Percentiles rank a stretch among this genome's conserved stretches.
Conservation (phyloP, 2,329 filamentous ascomycete genomes). For the Sporothrix brunneoviolacea region DNA sequence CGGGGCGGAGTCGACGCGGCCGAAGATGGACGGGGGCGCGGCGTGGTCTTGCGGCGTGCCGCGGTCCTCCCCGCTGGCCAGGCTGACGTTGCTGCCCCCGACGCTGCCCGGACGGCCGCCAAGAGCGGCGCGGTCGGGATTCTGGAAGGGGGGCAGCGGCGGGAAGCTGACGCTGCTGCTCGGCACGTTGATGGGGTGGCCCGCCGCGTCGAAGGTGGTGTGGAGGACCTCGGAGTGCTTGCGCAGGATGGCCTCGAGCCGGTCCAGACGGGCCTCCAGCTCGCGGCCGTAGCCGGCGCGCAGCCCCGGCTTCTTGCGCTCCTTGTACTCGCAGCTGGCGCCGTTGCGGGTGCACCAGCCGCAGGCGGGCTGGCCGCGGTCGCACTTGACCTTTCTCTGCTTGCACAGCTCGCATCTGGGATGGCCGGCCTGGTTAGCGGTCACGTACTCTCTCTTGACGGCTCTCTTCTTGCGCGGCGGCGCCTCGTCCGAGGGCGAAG, state of each 20-base stretch:
- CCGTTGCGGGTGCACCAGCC: constrained; percentile 62
- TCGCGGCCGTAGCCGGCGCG: constrained; percentile 65
- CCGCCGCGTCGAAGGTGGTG: constrained; percentile 38
- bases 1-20: constrained; percentile 40
- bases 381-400: constrained; percentile 75
- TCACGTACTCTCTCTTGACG: not conserved
- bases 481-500: constrained; percentile 10
- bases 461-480: not conserved
- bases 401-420: constrained; percentile 70
- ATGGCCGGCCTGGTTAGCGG: constrained; percentile 4
- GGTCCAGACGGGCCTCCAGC: constrained; percentile 64
- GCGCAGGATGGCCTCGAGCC: constrained; percentile 59
- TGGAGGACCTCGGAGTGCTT: constrained; percentile 62
- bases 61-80: constrained; percentile 44
- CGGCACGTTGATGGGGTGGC: constrained; percentile 25
- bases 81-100: constrained; percentile 42
- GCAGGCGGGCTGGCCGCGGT: constrained; percentile 66
- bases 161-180: not conserved
- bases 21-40: constrained; percentile 35
- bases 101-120: constrained; percentile 33
- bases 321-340: constrained; percentile 60
- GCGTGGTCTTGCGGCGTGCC: constrained; percentile 45
- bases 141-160: not conserved
- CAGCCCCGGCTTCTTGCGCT: constrained; percentile 60
- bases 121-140: not conserved